A percentile compares a stretch with the other conserved stretches of the same genome.
Conservation (phyloP, 495 filamentous ascomycete species). For the Neurospora sp. region DNA sequence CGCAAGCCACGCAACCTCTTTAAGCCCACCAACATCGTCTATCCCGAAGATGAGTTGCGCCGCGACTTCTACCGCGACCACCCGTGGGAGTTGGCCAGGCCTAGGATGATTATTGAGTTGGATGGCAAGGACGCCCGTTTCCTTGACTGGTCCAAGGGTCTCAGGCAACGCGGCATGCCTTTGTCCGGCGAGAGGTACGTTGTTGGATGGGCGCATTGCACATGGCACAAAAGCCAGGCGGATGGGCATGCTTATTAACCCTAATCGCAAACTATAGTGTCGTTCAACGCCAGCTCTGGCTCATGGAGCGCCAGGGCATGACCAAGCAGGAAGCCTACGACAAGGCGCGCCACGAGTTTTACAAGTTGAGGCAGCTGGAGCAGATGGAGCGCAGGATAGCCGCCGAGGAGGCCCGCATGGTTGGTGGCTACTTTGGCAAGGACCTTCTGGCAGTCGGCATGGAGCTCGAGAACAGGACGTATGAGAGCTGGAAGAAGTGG, state of each 20-base stretch:
- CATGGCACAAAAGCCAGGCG: background rate
- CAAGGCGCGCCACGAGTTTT: constrained; percentile 81
- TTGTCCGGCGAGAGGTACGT: constrained; percentile 78
- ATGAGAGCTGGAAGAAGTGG: constrained; percentile 75
- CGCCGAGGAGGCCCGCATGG: constrained; percentile 74
- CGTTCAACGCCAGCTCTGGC: constrained; percentile 80
- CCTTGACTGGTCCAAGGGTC: constrained; percentile 65
- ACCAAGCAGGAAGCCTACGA: constrained; percentile 69
- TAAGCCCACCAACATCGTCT: constrained; percentile 64
- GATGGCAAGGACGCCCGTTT: constrained; percentile 68
- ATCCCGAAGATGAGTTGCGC: constrained; percentile 79
- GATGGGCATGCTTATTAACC: background rate
- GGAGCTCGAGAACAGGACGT: constrained; percentile 67
- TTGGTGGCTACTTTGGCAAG: constrained; percentile 80
- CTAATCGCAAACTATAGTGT: constrained; percentile 50
- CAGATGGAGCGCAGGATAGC: constrained; percentile 79
- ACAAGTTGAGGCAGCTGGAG: constrained; percentile 65
- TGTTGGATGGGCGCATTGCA: background rate
- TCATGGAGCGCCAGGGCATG: constrained; percentile 57
- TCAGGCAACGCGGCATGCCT: constrained; percentile 67
- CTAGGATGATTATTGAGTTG: constrained; percentile 71
- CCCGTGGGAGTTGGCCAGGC: constrained; percentile 93
- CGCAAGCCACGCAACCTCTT: constrained; percentile 63
- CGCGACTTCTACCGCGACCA: constrained; percentile 80
- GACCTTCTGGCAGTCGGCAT: constrained; percentile 63